A percentile compares a stretch with the other conserved stretches of the same genome.
Evolutionary conservation across 1,139 yeast species (phyloP).

Genomic region (Candida sp.): DNA sequence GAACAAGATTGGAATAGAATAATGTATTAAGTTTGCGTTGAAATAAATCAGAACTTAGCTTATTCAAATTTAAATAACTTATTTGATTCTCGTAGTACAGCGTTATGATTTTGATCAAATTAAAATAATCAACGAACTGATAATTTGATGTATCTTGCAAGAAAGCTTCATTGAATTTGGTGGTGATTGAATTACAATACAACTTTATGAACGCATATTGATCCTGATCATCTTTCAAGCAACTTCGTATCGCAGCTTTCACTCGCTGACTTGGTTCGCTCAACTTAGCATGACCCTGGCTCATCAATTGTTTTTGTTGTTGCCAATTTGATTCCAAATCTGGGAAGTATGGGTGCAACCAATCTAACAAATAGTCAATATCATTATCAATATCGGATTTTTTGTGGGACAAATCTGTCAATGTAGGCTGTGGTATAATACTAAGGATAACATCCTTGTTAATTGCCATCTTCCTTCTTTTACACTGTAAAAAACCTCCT

Average conservation of each 20-base stretch:
- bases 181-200: slow-evolving; percentile 30
- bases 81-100: slow-evolving; percentile 11
- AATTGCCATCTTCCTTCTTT: background rate
- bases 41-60: slow-evolving; percentile 18
- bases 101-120: slow-evolving; percentile 15
- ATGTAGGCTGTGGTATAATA: slow-evolving; percentile 17
- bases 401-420: slow-evolving; percentile 19
- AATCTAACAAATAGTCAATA: slow-evolving; percentile 32
- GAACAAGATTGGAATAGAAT: slow-evolving; percentile 15
- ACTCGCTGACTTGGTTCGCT: slow-evolving; percentile 34
- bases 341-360: slow-evolving; percentile 35
- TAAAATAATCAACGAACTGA: slow-evolving; percentile 11
- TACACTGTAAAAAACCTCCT: no score
- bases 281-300: slow-evolving; percentile 2
- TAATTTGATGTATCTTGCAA: slow-evolving; percentile 5
- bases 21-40: slow-evolving; percentile 23
- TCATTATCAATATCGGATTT: slow-evolving; percentile 40
- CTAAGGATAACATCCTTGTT: slow-evolving; percentile 1
- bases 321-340: background rate
- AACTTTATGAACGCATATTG: slow-evolving; percentile 34
- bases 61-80: slow-evolving; percentile 17
- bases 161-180: slow-evolving; percentile 10
- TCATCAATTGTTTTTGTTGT: background rate
- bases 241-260: slow-evolving; percentile 34
- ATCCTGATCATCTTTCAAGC: slow-evolving; percentile 31